Conservation (phyloP, 371 early-diverging fungal genomes). For the Catenaria anguillulae region DNA sequence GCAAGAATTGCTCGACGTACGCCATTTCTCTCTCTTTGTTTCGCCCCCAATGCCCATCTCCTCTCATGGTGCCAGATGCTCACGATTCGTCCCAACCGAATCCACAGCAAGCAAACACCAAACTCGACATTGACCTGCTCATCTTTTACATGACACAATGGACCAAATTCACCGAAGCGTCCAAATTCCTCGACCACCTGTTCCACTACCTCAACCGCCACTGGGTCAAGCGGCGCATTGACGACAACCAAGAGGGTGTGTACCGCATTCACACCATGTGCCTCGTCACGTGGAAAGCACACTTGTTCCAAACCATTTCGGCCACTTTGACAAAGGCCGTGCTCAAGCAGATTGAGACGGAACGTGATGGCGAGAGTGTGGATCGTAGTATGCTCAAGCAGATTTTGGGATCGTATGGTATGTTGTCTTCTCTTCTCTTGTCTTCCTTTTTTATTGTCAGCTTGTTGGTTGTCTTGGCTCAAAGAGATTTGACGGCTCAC, state of each 20-base stretch:
- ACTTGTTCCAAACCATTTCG: conserved; percentile 63
- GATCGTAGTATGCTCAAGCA: conserved; percentile 69
- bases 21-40: no score
- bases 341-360: conserved; percentile 61
- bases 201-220: conserved; percentile 90
- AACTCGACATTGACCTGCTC: conserved; percentile 64
- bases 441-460: no score
- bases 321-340: conserved; percentile 65
- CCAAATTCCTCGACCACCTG: conserved; percentile 70
- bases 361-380: conserved; percentile 79
- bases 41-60: no score
- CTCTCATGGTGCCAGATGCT: no score
- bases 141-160: conserved; percentile 77
- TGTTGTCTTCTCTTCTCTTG: no score
- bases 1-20: not conserved
- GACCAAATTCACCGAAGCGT: conserved; percentile 69
- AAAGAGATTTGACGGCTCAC: no score
- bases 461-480: no score
- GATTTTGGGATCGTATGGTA: conserved; percentile 80
- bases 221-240: conserved; percentile 91
- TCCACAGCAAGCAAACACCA: conserved; percentile 21
- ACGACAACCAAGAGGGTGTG: conserved; percentile 77
- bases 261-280: conserved; percentile 82
- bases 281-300: conserved; percentile 73
- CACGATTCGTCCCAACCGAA: no score